phyloP scores from a whole-genome alignment of 2,329 filamentous ascomycete genomes.

The Colletotrichum tamarilloi region DNA sequence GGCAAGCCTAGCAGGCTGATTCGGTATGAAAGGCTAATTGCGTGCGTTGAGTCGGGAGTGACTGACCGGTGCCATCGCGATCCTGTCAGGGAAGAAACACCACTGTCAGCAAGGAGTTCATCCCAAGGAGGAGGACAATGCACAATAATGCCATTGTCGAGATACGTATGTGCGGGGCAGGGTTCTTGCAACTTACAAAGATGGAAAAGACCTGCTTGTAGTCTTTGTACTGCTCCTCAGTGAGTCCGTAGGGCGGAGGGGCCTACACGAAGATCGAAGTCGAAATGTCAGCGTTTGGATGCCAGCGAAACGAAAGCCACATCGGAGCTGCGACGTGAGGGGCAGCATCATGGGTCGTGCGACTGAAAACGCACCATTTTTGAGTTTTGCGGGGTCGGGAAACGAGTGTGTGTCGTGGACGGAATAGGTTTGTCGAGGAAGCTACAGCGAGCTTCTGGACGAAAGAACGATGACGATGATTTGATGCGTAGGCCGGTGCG shows the following conservation, averaged over 20 bases:
- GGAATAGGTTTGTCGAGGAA: not conserved
- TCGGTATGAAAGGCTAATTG: not conserved
- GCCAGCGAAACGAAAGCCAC: conserved; percentile 1
- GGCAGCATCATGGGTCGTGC: not conserved
- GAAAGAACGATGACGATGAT: not conserved
- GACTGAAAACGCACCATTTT: conserved; percentile 31
- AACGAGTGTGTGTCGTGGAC: conserved; percentile 1
- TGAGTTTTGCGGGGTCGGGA: conserved; percentile 13
- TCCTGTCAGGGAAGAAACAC: conserved; percentile 26
- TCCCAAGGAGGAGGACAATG: conserved; percentile 19
- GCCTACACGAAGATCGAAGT: conserved; percentile 9
- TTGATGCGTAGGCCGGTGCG: not conserved
- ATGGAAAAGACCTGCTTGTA: conserved; percentile 37
- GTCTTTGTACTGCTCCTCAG: conserved; percentile 34
- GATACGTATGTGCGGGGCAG: not conserved
- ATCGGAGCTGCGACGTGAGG: conserved; percentile 4
- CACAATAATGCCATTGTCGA: not conserved
- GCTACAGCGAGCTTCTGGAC: not conserved
- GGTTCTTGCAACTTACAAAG: conserved; percentile 33
- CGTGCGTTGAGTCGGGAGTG: not conserved
- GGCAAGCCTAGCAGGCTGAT: not conserved
- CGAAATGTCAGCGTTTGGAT: not conserved
- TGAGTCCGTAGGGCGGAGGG: conserved; percentile 32
- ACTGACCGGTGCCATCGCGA: conserved; percentile 37
- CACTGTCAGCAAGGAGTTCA: conserved; percentile 31